Evolutionary conservation across 176 grass and related monocot genomes (phyloP).

Genomic region (Alopecurus myosuroides): DNA sequence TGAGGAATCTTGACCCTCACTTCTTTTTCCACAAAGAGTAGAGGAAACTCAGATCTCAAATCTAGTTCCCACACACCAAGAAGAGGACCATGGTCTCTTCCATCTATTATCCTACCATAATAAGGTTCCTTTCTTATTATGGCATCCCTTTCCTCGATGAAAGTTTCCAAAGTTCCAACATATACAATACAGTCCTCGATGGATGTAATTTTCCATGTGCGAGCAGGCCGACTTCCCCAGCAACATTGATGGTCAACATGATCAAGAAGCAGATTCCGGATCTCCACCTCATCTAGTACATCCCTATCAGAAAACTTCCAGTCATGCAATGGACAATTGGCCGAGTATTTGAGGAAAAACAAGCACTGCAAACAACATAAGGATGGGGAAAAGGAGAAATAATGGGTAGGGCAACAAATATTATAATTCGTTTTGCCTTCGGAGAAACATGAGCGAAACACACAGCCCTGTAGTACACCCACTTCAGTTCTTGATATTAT

Average conservation of each 20-base stretch:
- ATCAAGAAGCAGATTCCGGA: slow-evolving; percentile 73
- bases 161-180: slow-evolving; percentile 91
- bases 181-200: slow-evolving; percentile 78
- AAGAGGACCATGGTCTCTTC: slow-evolving; percentile 45
- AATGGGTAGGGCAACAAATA: neutral
- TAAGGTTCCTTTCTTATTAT: slow-evolving; percentile 53
- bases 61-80: slow-evolving; percentile 86
- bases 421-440: neutral
- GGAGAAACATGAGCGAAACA: neutral
- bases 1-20: slow-evolving; percentile 80
- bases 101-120: slow-evolving; percentile 61
- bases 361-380: slow-evolving; percentile 4
- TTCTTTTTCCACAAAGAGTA: slow-evolving; percentile 84
- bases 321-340: slow-evolving; percentile 20
- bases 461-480: neutral
- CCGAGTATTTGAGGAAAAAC: neutral
- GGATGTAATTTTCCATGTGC: slow-evolving; percentile 73
- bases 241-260: slow-evolving; percentile 85
- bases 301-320: slow-evolving; percentile 43
- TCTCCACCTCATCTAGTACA: slow-evolving; percentile 84
- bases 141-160: slow-evolving; percentile 75
- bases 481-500: neutral
- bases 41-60: slow-evolving; percentile 75
- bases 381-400: neutral
- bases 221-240: slow-evolving; percentile 85